Base-by-base conservation (phyloP, 306 rosid species). In the Glycine latifolia region DNA sequence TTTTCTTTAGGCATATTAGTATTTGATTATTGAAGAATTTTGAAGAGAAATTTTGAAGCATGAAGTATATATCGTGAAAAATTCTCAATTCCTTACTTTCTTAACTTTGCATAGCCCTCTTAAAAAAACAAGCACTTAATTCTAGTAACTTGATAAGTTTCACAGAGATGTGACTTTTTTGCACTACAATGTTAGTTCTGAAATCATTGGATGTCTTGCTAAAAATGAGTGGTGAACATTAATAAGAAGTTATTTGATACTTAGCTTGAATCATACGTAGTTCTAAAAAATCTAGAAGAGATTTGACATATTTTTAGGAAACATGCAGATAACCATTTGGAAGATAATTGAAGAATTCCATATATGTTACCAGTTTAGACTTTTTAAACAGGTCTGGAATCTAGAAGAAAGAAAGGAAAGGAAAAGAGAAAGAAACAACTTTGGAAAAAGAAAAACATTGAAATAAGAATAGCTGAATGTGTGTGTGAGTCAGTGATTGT, bases 111-210 rank as follows among this genome's bases (percentile, higher is more conserved):
- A 4, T 39, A 39, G 43, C 43, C 43, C 43, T 39, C 43, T 76
- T 39, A 39, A 0, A 41, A 8, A 31, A 4, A 37, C 9, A 60
- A 58, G 54, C 20, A 43, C 55, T 54, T 47, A 3, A 8, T 55
- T 35, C 6, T 31, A 31, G 53, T 75, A 44, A 26, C n/a, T 10
- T 66, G 54, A 43, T 10, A 39, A 62, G 35, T 16, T 71, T 33
- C 33, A 78, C 39, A 9, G 55, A 37, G 55, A 44, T 58, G 44
- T 65, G 69, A 77, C 54, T 26, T 67, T 26, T 81, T 67, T 55
- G 6, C 61, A 20, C 20, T 20, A 1, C 1, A 20, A n/a, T n/a
- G n/a, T n/a, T n/a, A n/a, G n/a, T n/a, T n/a, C n/a, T n/a, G n/a
- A n/a, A n/a, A 37, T 37, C 41, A 37, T 37, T 37, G 41, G 41